These are phyloP conservation scores for Limonomyces culmigenus DNA, from an alignment of 1,284 basidiomycete species.

Conservation along the genomic window DNA sequence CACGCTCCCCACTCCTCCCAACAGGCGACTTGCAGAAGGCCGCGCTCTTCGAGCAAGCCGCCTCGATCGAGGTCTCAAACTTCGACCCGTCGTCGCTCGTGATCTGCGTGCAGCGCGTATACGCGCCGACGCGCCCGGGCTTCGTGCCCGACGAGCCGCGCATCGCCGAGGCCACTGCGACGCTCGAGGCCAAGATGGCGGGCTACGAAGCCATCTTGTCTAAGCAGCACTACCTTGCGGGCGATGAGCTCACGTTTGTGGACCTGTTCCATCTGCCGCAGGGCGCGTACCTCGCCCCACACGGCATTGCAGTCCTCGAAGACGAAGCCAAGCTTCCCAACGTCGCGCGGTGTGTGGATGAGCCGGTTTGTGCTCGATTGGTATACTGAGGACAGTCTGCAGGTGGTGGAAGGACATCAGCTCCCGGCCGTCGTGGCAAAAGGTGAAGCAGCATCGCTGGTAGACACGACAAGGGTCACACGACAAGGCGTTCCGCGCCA, in stretches of 20 bases:
- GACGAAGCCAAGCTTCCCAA: slow-evolving; percentile 13
- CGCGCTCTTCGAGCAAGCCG: slow-evolving; percentile 38
- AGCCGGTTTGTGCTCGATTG: neutral
- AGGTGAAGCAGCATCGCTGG: too few relatives aligned
- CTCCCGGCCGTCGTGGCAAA: neutral
- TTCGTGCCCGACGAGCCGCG: too few relatives aligned
- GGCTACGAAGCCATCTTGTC: slow-evolving; percentile 6
- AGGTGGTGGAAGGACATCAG: neutral
- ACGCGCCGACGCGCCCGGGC: slow-evolving; percentile 21
- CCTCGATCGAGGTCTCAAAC: slow-evolving; percentile 30
- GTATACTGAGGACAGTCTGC: neutral
- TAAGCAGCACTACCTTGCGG: neutral
- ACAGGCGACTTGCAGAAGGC: slow-evolving; percentile 14
- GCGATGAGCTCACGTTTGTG: slow-evolving; percentile 25
- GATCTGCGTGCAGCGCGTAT: slow-evolving; percentile 25
- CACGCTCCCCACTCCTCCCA: too few relatives aligned
- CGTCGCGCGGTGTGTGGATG: slow-evolving; percentile 12
- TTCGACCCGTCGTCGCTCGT: slow-evolving; percentile 27
- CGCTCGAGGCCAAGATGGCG: slow-evolving; percentile 2
- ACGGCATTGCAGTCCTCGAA: slow-evolving; percentile 10
- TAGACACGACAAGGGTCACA: too few relatives aligned
- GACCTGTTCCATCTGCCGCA: slow-evolving; percentile 37
- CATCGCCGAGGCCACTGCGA: neutral
- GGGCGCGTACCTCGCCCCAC: slow-evolving; percentile 13
- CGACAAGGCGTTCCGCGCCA: too few relatives aligned